These are phyloP conservation scores for Leccinum imitatum DNA, from an alignment of 768 basidiomycete species.

Conservation along the genomic window DNA sequence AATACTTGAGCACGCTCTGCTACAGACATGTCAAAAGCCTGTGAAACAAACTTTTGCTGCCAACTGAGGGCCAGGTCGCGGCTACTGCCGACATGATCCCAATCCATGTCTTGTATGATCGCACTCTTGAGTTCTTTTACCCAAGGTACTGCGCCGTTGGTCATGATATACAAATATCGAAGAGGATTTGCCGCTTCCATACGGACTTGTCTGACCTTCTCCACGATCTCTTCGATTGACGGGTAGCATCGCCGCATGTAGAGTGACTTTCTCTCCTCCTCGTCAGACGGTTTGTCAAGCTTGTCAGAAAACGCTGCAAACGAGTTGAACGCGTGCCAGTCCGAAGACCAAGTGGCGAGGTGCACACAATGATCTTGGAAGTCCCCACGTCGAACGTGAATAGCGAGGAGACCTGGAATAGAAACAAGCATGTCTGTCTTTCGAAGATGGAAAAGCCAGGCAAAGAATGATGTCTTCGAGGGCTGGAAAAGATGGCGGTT, in stretches of 20 bases:
- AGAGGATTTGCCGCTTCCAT: slow-evolving; percentile 26
- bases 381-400: slow-evolving; percentile 55
- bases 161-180: slow-evolving; percentile 44
- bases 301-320: slow-evolving; percentile 43
- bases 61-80: slow-evolving; percentile 42
- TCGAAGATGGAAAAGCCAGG: not conserved
- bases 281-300: slow-evolving; percentile 32
- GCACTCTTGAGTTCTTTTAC: slow-evolving; percentile 39
- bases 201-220: slow-evolving; percentile 37
- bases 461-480: not conserved
- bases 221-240: slow-evolving; percentile 41
- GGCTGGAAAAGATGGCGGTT: slow-evolving; percentile 32
- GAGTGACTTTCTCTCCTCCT: slow-evolving; percentile 20
- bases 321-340: slow-evolving; percentile 46
- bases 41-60: slow-evolving; percentile 44
- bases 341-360: slow-evolving; percentile 35
- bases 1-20: slow-evolving; percentile 48
- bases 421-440: slow-evolving; percentile 12
- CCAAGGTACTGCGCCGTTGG: slow-evolving; percentile 46
- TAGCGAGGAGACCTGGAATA: slow-evolving; percentile 44
- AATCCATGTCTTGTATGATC: slow-evolving; percentile 32
- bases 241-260: slow-evolving; percentile 45
- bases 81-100: slow-evolving; percentile 43
- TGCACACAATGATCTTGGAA: slow-evolving; percentile 44
- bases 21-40: slow-evolving; percentile 52